Evolutionary conservation across 1,284 basidiomycete species (phyloP).

Genomic region (Boletus calvinii): DNA sequence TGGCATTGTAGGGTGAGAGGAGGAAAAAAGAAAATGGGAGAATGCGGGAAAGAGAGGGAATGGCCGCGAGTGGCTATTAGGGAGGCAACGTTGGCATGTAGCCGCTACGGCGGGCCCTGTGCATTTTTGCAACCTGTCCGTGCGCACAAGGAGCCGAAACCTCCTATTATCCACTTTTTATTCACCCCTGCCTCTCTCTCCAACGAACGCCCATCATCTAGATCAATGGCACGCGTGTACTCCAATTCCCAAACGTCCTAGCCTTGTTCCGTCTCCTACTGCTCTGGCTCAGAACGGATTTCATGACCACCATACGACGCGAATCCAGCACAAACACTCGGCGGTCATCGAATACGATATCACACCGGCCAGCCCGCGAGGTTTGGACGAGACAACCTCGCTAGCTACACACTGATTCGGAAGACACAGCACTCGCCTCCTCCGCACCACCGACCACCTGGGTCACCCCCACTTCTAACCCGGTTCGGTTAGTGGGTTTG

Average conservation of each 20-base stretch:
- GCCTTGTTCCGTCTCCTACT: not conserved
- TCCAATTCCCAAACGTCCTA: not conserved
- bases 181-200: not conserved
- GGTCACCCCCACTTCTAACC: slow-evolving; percentile 1
- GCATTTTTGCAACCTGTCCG: slow-evolving; percentile 37
- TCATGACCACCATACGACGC: slow-evolving; percentile 16
- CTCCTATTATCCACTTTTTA: slow-evolving; percentile 18
- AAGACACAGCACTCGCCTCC: slow-evolving; percentile 1
- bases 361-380: slow-evolving; percentile 1
- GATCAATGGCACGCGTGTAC: slow-evolving; percentile 13
- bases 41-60: slow-evolving; percentile 38
- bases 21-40: slow-evolving; percentile 27
- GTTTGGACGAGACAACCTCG: slow-evolving; percentile 1
- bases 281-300: not conserved
- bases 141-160: slow-evolving; percentile 23
- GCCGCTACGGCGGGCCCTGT: slow-evolving; percentile 35
- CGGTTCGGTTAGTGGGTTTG: not conserved
- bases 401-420: not conserved
- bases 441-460: slow-evolving; percentile 11
- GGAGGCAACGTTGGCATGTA: slow-evolving; percentile 43
- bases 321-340: slow-evolving; percentile 6
- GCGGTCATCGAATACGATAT: slow-evolving; percentile 2
- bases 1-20: slow-evolving; percentile 58
- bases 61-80: slow-evolving; percentile 40
- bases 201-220: slow-evolving; percentile 3